phyloP scores from a whole-genome alignment of 345 rosid species.

The Brassica nigra region DNA sequence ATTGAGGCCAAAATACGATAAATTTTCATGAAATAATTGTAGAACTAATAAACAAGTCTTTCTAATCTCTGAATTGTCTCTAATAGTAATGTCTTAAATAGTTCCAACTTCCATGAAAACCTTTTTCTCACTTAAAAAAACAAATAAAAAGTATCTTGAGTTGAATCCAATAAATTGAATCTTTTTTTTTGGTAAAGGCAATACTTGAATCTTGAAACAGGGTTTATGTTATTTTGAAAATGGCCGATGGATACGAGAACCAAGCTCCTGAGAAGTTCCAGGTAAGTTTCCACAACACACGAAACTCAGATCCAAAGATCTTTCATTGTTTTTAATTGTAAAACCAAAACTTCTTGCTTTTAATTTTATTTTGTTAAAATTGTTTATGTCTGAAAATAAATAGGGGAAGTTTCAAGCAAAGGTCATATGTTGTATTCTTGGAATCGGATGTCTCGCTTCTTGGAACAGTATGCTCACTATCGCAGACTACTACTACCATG shows the following conservation, averaged over 20 bases:
- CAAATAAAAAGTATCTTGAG: not conserved
- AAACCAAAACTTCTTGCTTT: not conserved
- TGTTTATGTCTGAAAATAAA: not conserved
- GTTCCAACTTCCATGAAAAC: conserved; percentile 6
- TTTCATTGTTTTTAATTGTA: not conserved
- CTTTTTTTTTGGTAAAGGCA: too few relatives aligned
- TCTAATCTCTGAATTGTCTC: too few relatives aligned
- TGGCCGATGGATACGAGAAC: conserved; percentile 12
- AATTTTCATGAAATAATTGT: too few relatives aligned
- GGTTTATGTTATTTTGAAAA: conserved; percentile 53
- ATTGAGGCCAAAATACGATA: too few relatives aligned
- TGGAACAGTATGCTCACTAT: conserved; percentile 87
- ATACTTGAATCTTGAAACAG: conserved; percentile 38
- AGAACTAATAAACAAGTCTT: too few relatives aligned
- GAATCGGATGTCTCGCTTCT: conserved; percentile 71
- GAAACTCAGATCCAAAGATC: conserved; percentile 10
- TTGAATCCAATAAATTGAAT: not conserved
- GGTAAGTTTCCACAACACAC: conserved; percentile 7
- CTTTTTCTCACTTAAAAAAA: not conserved
- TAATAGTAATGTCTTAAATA: not conserved
- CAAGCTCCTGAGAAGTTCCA: conserved; percentile 31
- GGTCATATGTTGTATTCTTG: conserved; percentile 70
- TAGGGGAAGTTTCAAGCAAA: conserved; percentile 72
- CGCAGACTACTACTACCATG: conserved; percentile 70
- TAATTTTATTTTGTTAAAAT: not conserved